phyloP scores from a whole-genome alignment of 768 basidiomycete genomes.

The Naematelia aurantialba region DNA sequence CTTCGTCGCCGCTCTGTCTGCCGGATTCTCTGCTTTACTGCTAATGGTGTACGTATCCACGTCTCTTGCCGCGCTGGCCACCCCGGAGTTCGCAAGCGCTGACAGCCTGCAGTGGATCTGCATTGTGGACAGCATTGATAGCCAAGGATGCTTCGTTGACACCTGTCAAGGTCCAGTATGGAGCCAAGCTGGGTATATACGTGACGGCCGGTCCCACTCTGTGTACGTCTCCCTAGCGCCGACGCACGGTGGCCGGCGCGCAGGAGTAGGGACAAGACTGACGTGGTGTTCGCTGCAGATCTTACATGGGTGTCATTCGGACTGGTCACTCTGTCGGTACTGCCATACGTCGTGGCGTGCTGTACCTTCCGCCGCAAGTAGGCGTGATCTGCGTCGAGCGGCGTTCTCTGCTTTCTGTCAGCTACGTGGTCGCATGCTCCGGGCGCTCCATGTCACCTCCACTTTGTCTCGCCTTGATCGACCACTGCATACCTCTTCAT shows the following conservation, averaged over 20 bases:
- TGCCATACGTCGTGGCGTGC: slow-evolving; percentile 47
- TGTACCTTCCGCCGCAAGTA: slow-evolving; percentile 38
- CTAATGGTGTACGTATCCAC: slow-evolving; percentile 42
- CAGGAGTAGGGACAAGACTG: neutral
- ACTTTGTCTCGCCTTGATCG: no score
- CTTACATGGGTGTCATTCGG: slow-evolving; percentile 49
- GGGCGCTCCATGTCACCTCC: no score
- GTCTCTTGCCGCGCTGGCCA: no score
- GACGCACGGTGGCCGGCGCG: neutral
- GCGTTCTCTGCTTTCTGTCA: no score
- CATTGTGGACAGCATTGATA: slow-evolving; percentile 47
- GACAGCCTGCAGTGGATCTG: slow-evolving; percentile 30
- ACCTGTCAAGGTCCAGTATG: slow-evolving; percentile 31
- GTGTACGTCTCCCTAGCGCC: slow-evolving; percentile 33
- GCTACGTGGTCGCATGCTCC: no score
- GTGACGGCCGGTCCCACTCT: slow-evolving; percentile 40
- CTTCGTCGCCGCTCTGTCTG: slow-evolving; percentile 37
- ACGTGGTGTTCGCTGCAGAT: slow-evolving; percentile 25
- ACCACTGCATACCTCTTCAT: no score
- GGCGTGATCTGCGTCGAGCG: no score
- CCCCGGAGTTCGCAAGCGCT: no score
- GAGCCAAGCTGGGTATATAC: slow-evolving; percentile 30
- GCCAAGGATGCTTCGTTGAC: slow-evolving; percentile 39
- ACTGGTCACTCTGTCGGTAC: slow-evolving; percentile 33
- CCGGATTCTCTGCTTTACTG: slow-evolving; percentile 28